Base-by-base conservation (phyloP, 495 filamentous ascomycete genomes). In the Xylaria cubensis region DNA sequence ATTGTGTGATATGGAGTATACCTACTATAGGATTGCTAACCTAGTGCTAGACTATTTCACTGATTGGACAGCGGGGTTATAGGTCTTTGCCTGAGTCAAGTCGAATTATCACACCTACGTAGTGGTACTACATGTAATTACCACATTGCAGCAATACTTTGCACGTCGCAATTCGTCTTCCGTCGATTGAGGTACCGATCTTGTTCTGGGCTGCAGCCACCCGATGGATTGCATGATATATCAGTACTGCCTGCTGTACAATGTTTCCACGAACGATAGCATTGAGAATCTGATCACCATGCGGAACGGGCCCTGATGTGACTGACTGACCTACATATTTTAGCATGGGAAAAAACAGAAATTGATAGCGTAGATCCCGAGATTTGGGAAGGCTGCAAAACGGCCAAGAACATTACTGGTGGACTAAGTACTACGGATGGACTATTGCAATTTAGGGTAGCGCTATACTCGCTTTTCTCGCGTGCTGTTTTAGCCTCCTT, bases 311-410 rank as follows among this genome's bases (percentile, higher is more conserved):
- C 56, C 56, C 29, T 32, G 13, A 58, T 58, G 29, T 19, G 56
- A 39, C 56, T 42, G 12, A 42, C 12, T 13, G 39, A 9, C 26
- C 26, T 29, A 29, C 12, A 58, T 58, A 29, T 17, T 12, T 4
- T 24, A 58, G 50, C 26, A 58, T 58, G 34, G 19, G 17, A 17
- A 19, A 61, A 10, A 13, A 19, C 21, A 65, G 42, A 50, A 26
- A 39, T 41, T 21, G 65, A 21, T n/a, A n/a, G 34, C 34, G 48
- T 17, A 55, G 48, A 53, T 41, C 12, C 13, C 34, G 42, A 41
- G 44, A 67, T 67, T 67, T 48, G 24, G 53, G 64, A 67, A 67
- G 42, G 42, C 19, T 39, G 32, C 44, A 51, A 36, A 21, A 2
- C 5, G 17, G 63, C 42, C 63, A 21, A 53, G 21, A 12, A 34